Evolutionary conservation across 495 filamentous ascomycete species (phyloP).

Genomic region (Glutinoglossum americanum): DNA sequence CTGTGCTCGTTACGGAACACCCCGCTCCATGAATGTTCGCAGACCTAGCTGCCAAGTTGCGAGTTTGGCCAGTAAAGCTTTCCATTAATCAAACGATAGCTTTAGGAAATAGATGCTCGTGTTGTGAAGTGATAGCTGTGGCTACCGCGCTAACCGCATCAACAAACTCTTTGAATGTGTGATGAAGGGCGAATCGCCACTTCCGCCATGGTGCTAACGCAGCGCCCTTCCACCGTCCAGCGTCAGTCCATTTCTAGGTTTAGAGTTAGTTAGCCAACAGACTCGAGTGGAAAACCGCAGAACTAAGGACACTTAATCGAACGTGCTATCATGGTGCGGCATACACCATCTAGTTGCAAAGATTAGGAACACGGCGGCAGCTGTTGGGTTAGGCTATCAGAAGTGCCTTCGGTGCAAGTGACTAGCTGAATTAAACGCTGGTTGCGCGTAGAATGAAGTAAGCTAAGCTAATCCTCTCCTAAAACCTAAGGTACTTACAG

Average conservation of each 20-base stretch:
- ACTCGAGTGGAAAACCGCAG: slow-evolving; percentile 22
- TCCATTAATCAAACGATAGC: too few species aligned
- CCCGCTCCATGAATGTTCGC: too few species aligned
- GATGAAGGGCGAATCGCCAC: slow-evolving; percentile 25
- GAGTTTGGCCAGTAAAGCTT: too few species aligned
- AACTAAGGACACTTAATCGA: slow-evolving; percentile 22
- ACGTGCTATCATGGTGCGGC: slow-evolving; percentile 28
- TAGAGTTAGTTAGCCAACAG: slow-evolving; percentile 10
- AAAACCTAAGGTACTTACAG: not conserved
- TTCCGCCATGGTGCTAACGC: slow-evolving; percentile 31
- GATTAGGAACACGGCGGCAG: slow-evolving; percentile 16
- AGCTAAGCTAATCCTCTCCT: slow-evolving; percentile 8
- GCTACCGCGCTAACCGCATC: slow-evolving; percentile 27
- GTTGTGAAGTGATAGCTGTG: too few species aligned
- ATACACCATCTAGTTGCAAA: slow-evolving; percentile 25
- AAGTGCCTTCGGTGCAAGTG: slow-evolving; percentile 14
- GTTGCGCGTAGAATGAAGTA: slow-evolving; percentile 8
- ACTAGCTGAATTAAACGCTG: slow-evolving; percentile 7
- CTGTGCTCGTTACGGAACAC: too few species aligned
- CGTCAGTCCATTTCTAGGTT: slow-evolving; percentile 14
- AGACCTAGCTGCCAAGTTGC: too few species aligned
- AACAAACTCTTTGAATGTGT: slow-evolving; percentile 18
- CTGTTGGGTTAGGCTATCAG: slow-evolving; percentile 12
- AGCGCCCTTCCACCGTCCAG: slow-evolving; percentile 18
- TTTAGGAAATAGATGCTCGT: too few species aligned